A percentile compares a stretch with the other conserved stretches of the same genome.
phyloP scores from a whole-genome alignment of 2,329 filamentous ascomycete genomes.

The Apiospora rasikravindrae region DNA sequence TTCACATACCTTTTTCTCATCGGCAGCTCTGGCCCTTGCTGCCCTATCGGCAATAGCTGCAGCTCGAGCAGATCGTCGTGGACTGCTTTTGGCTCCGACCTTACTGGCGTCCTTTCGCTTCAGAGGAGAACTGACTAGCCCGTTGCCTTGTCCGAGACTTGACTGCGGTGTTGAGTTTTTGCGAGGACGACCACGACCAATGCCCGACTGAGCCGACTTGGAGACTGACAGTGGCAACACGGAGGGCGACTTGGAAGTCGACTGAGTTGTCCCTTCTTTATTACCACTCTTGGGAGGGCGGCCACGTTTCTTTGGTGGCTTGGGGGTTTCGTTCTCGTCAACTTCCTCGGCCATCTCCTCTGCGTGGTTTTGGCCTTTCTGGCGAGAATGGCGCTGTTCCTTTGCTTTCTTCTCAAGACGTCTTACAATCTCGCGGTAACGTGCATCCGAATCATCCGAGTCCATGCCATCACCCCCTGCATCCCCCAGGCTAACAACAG shows the following conservation, averaged over 20 bases:
- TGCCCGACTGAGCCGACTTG: background rate
- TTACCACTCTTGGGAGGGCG: background rate
- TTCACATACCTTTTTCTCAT: background rate
- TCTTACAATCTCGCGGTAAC: background rate
- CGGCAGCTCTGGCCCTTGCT: background rate
- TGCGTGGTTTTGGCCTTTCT: background rate
- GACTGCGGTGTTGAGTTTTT: background rate
- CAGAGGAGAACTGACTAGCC: background rate
- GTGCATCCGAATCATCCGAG: background rate
- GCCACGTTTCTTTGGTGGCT: slow-evolving; percentile 8
- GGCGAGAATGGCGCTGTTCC: background rate
- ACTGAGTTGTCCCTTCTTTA: background rate
- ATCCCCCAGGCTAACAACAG: background rate
- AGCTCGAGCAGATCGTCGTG: slow-evolving; percentile 16
- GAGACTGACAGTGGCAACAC: background rate
- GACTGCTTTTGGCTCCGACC: background rate
- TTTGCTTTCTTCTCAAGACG: background rate
- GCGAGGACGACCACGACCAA: background rate
- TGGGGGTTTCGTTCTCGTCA: background rate
- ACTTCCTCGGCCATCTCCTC: background rate
- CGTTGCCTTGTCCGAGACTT: background rate
- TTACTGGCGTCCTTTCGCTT: background rate
- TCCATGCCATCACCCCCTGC: background rate
- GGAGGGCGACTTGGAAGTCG: background rate
- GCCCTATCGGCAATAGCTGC: background rate